Percentiles rank a stretch among this genome's conserved stretches.
Evolutionary conservation across 2,329 filamentous ascomycete species (phyloP).

Genomic region (Beauveria sp.): DNA sequence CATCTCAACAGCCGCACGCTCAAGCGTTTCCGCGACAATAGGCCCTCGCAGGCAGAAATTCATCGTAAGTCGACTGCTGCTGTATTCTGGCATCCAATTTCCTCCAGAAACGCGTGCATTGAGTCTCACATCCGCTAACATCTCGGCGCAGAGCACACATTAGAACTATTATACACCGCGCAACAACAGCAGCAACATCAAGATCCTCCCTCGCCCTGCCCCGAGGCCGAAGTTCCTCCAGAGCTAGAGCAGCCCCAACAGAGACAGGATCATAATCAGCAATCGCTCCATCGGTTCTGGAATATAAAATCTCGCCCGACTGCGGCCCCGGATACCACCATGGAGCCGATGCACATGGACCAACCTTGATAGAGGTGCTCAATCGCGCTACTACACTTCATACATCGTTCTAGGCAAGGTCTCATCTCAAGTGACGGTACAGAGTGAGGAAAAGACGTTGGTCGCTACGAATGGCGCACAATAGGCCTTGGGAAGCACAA

Average conservation of each 20-base stretch:
- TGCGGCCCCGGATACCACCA: constrained; percentile 19
- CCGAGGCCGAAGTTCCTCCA: not conserved
- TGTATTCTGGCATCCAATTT: not conserved
- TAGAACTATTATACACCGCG: constrained; percentile 38
- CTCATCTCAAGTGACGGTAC: not conserved
- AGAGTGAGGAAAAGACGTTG: not conserved
- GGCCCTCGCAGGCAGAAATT: constrained; percentile 48
- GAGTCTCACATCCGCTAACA: constrained; percentile 13
- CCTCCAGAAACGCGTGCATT: not conserved
- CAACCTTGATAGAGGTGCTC: not conserved
- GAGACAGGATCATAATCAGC: constrained; percentile 28
- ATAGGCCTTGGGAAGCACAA: not conserved
- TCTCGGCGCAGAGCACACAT: constrained; percentile 41
- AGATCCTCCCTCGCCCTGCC: not conserved
- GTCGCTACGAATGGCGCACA: not conserved
- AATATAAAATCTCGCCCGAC: constrained; percentile 36
- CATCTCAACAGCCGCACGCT: constrained; percentile 50
- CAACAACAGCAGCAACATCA: constrained; percentile 11
- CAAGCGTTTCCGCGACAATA: constrained; percentile 53
- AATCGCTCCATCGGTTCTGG: constrained; percentile 55
- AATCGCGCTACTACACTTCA: not conserved
- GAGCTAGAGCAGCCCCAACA: not conserved
- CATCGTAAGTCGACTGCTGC: constrained; percentile 38
- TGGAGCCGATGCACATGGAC: constrained; percentile 13
- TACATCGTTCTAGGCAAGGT: not conserved